A percentile compares a stretch with the other conserved stretches of the same genome.
These are phyloP conservation scores for Aspergillus sp. DNA, from an alignment of 2,329 filamentous ascomycete species.

Conservation along the genomic window DNA sequence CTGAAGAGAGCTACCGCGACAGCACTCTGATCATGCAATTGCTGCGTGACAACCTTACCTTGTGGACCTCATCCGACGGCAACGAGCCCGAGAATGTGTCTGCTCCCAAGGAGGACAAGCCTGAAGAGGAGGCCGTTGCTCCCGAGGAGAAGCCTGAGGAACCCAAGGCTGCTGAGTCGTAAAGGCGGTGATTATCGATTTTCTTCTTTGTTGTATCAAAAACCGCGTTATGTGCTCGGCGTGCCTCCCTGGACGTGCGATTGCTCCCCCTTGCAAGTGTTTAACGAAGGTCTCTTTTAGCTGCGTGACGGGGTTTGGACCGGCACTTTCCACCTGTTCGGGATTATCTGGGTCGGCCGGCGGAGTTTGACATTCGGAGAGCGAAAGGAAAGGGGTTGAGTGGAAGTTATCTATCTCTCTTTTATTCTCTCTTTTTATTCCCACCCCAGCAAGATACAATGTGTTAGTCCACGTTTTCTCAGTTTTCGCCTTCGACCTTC, in stretches of 20 bases:
- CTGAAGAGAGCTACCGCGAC: constrained; percentile 97
- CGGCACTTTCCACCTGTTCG: constrained; percentile 42
- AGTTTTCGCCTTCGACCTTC: constrained; percentile 26
- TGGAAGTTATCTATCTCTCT: constrained; percentile 46
- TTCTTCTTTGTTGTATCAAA: constrained; percentile 34
- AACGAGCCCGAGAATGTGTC: constrained; percentile 61
- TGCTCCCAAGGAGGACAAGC: constrained; percentile 45
- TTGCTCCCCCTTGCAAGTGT: constrained; percentile 38
- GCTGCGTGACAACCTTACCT: constrained; percentile 94
- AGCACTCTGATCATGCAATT: constrained; percentile 99
- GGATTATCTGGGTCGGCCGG: constrained; percentile 44
- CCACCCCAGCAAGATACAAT: constrained; percentile 46
- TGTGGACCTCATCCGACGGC: constrained; percentile 95
- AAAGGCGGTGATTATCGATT: constrained; percentile 27
- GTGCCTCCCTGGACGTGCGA: constrained; percentile 39
- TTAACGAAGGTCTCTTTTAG: constrained; percentile 41
- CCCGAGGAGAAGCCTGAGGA: constrained; percentile 47
- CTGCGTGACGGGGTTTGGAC: constrained; percentile 43
- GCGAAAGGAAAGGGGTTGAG: constrained; percentile 45
- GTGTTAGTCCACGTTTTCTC: constrained; percentile 36
- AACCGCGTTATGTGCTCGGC: constrained; percentile 31
- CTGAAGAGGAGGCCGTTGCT: constrained; percentile 44
- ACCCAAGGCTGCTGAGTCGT: constrained; percentile 37
- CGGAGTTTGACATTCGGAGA: constrained; percentile 51
- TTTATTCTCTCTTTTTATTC: constrained; percentile 46